phyloP scores from a whole-genome alignment of 352 stramenopile genomes.

The Pythium periplocum region DNA sequence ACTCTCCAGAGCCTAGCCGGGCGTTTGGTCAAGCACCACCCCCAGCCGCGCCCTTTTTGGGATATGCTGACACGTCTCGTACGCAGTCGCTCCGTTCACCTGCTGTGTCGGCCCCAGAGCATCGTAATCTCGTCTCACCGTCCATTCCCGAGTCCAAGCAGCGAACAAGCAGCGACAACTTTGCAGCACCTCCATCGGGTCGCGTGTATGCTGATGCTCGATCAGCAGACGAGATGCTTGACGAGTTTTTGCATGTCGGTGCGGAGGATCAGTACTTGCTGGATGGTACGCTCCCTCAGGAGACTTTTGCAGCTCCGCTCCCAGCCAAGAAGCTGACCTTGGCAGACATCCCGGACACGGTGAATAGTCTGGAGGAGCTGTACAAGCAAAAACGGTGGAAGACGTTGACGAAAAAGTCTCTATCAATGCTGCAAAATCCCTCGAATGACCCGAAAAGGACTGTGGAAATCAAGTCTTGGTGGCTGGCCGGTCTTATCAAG shows the following conservation, averaged over 20 bases:
- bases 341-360: conserved; percentile 51
- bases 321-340: conserved; percentile 36
- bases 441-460: conserved; percentile 37
- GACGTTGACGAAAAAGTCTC: conserved; percentile 65
- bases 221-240: conserved; percentile 45
- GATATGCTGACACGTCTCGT: conserved; percentile 41
- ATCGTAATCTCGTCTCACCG: conserved; percentile 11
- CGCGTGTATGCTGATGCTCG: conserved; percentile 22
- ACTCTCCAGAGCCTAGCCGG: conserved; percentile 18
- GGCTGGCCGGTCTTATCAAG: conserved; percentile 74
- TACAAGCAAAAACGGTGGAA: conserved; percentile 71
- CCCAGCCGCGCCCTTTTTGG: conserved; percentile 62
- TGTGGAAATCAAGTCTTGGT: conserved; percentile 79
- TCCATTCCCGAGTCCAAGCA: conserved; percentile 6
- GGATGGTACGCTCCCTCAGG: conserved; percentile 7
- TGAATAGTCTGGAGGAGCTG: conserved; percentile 44
- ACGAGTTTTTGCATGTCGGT: conserved; percentile 57
- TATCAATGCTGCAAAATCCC: conserved; percentile 63
- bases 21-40: conserved; percentile 42
- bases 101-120: conserved; percentile 10
- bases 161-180: conserved; percentile 14
- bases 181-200: conserved; percentile 12
- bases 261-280: conserved; percentile 33
- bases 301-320: conserved; percentile 13
- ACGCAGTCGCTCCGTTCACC: conserved; percentile 36